Evolutionary conservation across 202 grass and related monocot genomes (phyloP).

Genomic region (Bolboschoenoplectus hybrid): DNA sequence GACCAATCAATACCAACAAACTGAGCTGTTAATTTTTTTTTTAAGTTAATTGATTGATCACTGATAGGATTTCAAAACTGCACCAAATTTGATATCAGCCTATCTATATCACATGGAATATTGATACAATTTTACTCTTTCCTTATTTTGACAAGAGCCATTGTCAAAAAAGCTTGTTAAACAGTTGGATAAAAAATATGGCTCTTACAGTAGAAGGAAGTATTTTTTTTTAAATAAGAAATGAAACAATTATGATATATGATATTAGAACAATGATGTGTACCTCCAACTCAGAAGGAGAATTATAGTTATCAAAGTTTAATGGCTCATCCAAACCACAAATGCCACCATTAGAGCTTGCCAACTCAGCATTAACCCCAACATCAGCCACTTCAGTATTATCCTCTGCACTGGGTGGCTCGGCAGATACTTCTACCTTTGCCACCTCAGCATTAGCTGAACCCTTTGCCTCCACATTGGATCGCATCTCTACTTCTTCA

Average conservation of each 20-base stretch:
- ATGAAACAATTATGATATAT: not conserved
- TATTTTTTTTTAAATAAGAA: not conserved
- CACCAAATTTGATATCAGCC: not conserved
- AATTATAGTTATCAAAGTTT: constrained; percentile 56
- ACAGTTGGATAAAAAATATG: not conserved
- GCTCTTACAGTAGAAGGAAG: not conserved
- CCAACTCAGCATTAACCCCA: not conserved
- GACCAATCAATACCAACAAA: not conserved
- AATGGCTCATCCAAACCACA: constrained; percentile 46
- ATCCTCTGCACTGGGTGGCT: not conserved
- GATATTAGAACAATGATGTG: not conserved
- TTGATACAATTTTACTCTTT: not conserved
- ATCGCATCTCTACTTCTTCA: constrained; percentile 43
- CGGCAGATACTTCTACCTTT: constrained; percentile 28
- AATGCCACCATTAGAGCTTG: constrained; percentile 16
- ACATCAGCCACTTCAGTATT: constrained; percentile 15
- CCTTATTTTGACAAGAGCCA: not conserved
- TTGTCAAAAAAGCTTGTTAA: not conserved
- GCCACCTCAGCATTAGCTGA: constrained; percentile 15
- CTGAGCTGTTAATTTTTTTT: not conserved
- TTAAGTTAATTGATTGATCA: not conserved
- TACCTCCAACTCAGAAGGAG: constrained; percentile 77
- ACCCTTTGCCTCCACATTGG: constrained; percentile 37
- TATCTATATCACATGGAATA: not conserved
- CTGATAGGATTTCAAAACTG: not conserved